These are phyloP conservation scores for Raffaelea deltoideospora DNA, from an alignment of 2,329 filamentous ascomycete genomes.

Conservation along the genomic window DNA sequence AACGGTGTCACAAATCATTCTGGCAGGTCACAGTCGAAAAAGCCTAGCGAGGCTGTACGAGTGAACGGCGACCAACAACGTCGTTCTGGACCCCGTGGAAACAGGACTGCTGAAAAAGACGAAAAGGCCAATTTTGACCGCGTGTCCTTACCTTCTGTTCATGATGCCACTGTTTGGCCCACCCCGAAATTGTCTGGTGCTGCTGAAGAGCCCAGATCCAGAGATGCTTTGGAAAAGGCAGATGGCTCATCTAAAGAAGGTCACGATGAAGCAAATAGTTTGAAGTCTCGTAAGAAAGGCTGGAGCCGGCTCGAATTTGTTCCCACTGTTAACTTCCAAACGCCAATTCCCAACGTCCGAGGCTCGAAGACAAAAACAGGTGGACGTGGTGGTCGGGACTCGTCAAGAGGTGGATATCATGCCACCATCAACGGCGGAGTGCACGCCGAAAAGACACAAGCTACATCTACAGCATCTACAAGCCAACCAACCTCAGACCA, in stretches of 20 bases:
- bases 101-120: constrained; percentile 28
- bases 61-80: constrained; percentile 22
- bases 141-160: constrained; percentile 44
- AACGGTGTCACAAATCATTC: constrained; percentile 25
- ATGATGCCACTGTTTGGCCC: constrained; percentile 73
- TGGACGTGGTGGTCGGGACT: constrained; percentile 26
- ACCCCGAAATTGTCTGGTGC: constrained; percentile 69
- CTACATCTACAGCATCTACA: constrained; percentile 5
- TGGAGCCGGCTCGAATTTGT: constrained; percentile 77
- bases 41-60: constrained; percentile 24
- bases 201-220: constrained; percentile 56
- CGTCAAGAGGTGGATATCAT: constrained; percentile 14
- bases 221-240: constrained; percentile 40
- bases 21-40: constrained; percentile 19
- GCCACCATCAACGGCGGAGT: constrained; percentile 8
- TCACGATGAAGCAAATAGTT: constrained; percentile 35
- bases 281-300: constrained; percentile 50
- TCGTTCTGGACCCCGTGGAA: constrained; percentile 28
- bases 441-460: constrained; percentile 10
- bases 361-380: constrained; percentile 35
- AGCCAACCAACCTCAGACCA: too few species aligned
- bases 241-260: constrained; percentile 48
- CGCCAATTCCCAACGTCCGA: constrained; percentile 47
- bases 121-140: constrained; percentile 13
- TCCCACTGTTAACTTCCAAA: constrained; percentile 75